These are phyloP conservation scores for Myrica gale DNA, from an alignment of 306 rosid species.

Conservation along the genomic window DNA sequence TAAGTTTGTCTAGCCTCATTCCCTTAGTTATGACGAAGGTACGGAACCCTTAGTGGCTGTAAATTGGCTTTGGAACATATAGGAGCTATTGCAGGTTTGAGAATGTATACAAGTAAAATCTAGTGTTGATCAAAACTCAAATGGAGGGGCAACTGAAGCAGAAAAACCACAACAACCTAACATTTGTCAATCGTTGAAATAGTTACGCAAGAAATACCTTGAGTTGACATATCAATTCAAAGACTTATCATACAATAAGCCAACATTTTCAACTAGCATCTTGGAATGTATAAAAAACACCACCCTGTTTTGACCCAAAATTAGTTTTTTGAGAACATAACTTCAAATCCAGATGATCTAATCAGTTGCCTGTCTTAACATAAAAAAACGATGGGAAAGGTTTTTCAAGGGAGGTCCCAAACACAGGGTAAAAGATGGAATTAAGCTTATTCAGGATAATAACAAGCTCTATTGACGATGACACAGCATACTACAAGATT, in stretches of 20 bases:
- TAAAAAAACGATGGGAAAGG: background rate
- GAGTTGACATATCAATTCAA: background rate
- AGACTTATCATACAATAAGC: background rate
- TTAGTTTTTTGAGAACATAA: background rate
- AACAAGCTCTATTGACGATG: background rate
- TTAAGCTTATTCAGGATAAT: background rate
- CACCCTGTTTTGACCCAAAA: background rate
- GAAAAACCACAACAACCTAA: too few species aligned
- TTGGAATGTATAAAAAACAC: background rate
- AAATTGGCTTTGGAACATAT: too few species aligned
- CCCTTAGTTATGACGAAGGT: too few species aligned
- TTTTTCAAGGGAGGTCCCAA: background rate
- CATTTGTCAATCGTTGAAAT: too few species aligned
- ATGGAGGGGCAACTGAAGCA: background rate
- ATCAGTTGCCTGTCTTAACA: background rate
- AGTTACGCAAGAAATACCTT: too few species aligned
- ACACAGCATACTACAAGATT: background rate
- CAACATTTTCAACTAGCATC: background rate
- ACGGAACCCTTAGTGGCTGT: too few species aligned
- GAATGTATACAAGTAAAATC: too few species aligned
- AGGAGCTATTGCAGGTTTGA: too few species aligned
- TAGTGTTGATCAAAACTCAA: background rate
- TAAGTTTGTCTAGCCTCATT: too few species aligned
- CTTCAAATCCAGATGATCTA: background rate
- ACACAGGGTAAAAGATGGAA: background rate